Evolutionary conservation across 139 green algal species (phyloP), one percentile per base, ranked within the genome.

Genomic region (Volvox reticuliferus): DNA sequence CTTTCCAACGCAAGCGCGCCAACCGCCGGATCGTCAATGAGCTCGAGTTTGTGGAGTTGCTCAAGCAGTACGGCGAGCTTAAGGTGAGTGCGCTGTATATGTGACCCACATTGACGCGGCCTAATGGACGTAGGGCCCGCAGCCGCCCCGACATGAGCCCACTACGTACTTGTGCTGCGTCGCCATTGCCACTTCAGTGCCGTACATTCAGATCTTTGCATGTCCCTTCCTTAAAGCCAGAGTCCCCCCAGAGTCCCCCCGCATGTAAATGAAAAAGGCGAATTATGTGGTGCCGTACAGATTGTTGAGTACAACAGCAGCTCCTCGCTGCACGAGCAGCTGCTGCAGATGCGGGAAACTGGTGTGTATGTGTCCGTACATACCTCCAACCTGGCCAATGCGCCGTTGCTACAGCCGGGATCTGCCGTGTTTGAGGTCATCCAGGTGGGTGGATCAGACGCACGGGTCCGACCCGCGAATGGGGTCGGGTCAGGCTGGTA

Each of bases 21-120:
- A 99, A 99, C 92, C 86, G 97, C 21, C 95, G 97, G 21, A 95
- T 99, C 50, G 28, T 98, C 24, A 99, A 99, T 37, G 96, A 98
- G 92, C 82, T 91, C 0, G 88, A 90, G 71, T 82, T 99, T 36
- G 55, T 99, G 19, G 26, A 89, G 20, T 88, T 97, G 93, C 94
- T 99, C 62, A 71, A 67, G 0, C 75, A 95, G 50, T 98, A 97
- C 94, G 96, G 94, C 0, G 79, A 96, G 37, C 90, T 97, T 61
- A 20, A 91, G 78, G 86, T 94, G 50, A 12, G 86, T 73, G 12
- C 65, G 21, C 2, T 9, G 44, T 55, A 55, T 9, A 55, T 55
- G 5, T 55, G 44, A 9, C 44, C n/a, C n/a, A n/a, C n/a, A n/a
- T n/a, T n/a, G n/a, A n/a, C n/a, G n/a, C n/a, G n/a, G n/a, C n/a